Conservation (phyloP, 495 filamentous ascomycete genomes). For the Aspergillus egyptiacus region DNA sequence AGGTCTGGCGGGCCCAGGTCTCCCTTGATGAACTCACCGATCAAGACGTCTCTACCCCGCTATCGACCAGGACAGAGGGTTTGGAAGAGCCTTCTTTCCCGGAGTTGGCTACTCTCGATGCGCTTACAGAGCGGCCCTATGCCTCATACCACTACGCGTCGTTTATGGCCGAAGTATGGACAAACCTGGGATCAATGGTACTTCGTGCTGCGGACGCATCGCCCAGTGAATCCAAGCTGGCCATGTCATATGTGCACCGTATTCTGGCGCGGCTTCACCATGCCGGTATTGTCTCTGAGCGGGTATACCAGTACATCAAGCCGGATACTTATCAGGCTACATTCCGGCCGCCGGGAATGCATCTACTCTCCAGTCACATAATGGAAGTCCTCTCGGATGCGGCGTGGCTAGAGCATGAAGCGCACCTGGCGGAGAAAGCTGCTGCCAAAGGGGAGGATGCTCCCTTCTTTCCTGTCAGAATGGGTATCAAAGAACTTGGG, state of each 20-base stretch:
- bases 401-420: constrained; percentile 51
- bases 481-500: constrained; percentile 47
- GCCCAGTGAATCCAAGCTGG: constrained; percentile 33
- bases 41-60: constrained; percentile 5
- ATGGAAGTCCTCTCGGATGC: constrained; percentile 58
- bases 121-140: constrained; percentile 22
- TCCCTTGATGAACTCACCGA: constrained; percentile 32
- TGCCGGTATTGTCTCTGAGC: constrained; percentile 48
- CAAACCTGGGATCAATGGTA: constrained; percentile 50
- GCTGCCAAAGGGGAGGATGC: constrained; percentile 44
- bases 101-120: constrained; percentile 16
- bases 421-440: constrained; percentile 37
- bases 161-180: constrained; percentile 32
- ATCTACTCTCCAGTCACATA: constrained; percentile 52
- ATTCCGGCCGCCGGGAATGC: constrained; percentile 53
- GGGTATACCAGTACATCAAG: constrained; percentile 47
- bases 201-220: constrained; percentile 43
- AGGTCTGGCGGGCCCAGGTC: constrained; percentile 13
- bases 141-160: constrained; percentile 18
- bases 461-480: constrained; percentile 45
- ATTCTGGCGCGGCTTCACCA: constrained; percentile 58
- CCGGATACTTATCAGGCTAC: constrained; percentile 29
- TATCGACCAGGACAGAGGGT: not conserved
- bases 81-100: not conserved
- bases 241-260: constrained; percentile 53